Evolutionary conservation across 805 yeast genomes (phyloP).

Genomic region (Ogataea saltuana): DNA sequence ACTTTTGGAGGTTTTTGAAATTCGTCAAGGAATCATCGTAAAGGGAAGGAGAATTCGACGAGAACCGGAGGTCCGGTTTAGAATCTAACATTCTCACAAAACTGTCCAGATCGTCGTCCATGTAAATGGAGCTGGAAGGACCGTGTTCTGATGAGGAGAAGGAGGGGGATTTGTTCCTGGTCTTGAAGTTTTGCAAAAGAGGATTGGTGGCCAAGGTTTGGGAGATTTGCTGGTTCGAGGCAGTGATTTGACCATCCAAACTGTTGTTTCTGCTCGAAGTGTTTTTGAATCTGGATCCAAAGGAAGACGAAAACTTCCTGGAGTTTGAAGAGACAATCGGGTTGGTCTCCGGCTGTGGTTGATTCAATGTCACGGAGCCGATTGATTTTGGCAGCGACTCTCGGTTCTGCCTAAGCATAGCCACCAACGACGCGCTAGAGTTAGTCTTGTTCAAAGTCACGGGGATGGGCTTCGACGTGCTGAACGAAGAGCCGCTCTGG

Average conservation of each 20-base stretch:
- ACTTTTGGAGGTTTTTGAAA: slow-evolving; percentile 31
- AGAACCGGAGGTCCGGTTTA: slow-evolving; percentile 38
- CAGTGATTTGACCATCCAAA: slow-evolving; percentile 30
- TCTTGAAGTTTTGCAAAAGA: slow-evolving; percentile 27
- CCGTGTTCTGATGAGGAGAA: slow-evolving; percentile 29
- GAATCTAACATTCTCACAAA: slow-evolving; percentile 39
- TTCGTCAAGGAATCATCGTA: slow-evolving; percentile 32
- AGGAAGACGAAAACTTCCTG: slow-evolving; percentile 70
- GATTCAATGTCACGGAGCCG: slow-evolving; percentile 31
- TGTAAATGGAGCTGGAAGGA: slow-evolving; percentile 29
- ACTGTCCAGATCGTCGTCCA: slow-evolving; percentile 37
- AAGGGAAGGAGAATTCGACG: slow-evolving; percentile 30
- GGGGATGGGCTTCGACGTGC: slow-evolving; percentile 36
- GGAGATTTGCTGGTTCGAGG: slow-evolving; percentile 20
- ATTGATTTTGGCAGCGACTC: slow-evolving; percentile 44
- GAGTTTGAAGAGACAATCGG: slow-evolving; percentile 34
- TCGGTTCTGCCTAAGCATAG: slow-evolving; percentile 45
- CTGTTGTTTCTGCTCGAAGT: slow-evolving; percentile 32
- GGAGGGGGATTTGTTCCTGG: slow-evolving; percentile 26
- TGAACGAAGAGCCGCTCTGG: slow-evolving; percentile 22
- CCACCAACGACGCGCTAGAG: slow-evolving; percentile 55
- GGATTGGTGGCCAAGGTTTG: slow-evolving; percentile 24
- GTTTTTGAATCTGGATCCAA: slow-evolving; percentile 54
- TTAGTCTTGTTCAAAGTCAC: slow-evolving; percentile 47
- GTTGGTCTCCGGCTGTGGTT: slow-evolving; percentile 10